Evolutionary conservation across 2,329 filamentous ascomycete species (phyloP).

Genomic region (Ophiostoma himal-ulmi): DNA sequence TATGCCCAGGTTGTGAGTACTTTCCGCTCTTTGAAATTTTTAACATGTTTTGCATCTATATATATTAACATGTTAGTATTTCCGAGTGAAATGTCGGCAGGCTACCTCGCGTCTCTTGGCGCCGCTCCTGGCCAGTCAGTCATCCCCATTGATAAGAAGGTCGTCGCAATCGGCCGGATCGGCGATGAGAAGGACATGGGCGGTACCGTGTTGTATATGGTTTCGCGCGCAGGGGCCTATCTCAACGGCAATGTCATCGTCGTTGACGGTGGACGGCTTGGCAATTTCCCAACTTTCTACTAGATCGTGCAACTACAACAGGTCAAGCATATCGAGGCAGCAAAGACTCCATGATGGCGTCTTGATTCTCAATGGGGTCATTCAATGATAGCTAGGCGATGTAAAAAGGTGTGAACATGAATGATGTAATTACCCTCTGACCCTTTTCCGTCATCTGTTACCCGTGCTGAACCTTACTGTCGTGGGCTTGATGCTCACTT

Average conservation of each 20-base stretch:
- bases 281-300: constrained; percentile 46
- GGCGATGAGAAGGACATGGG: neutral
- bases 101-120: neutral
- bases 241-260: constrained; percentile 59
- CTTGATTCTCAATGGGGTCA: too few relatives aligned
- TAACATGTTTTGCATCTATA: constrained; percentile 31
- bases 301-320: neutral
- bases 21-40: neutral
- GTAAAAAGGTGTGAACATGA: too few relatives aligned
- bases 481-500: too few relatives aligned
- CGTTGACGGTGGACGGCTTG: constrained; percentile 57
- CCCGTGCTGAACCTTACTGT: too few relatives aligned
- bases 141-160: neutral
- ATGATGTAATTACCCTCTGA: too few relatives aligned
- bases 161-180: neutral
- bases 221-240: constrained; percentile 59
- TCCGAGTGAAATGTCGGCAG: neutral
- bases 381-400: too few relatives aligned
- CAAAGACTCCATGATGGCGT: neutral
- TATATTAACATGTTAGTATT: neutral
- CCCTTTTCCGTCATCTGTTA: too few relatives aligned
- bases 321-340: neutral
- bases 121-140: neutral
- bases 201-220: constrained; percentile 44
- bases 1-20: constrained; percentile 43